These are phyloP conservation scores for Pythium aquatile DNA, from an alignment of 352 stramenopile species.

Conservation along the genomic window DNA sequence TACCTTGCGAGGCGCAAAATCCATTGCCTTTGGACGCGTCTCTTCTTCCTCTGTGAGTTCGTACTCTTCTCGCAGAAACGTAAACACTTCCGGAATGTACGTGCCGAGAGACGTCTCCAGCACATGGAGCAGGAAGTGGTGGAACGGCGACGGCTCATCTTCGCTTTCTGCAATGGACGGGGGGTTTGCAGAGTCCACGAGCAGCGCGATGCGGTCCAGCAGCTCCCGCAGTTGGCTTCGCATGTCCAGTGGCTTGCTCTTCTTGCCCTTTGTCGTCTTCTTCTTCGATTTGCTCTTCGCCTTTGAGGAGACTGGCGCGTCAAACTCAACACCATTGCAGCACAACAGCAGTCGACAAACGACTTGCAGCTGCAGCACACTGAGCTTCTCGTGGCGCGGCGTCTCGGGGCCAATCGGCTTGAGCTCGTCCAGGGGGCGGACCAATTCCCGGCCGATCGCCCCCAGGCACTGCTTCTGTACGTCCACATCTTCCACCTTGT, in stretches of 20 bases:
- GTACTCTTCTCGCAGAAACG: constrained; percentile 47
- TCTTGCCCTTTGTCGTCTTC: constrained; percentile 37
- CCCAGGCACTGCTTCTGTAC: constrained; percentile 16
- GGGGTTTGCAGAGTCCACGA: constrained; percentile 69
- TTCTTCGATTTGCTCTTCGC: constrained; percentile 21
- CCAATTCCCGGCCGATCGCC: constrained; percentile 18
- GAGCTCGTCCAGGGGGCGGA: constrained; percentile 16
- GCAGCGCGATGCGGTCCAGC: constrained; percentile 69
- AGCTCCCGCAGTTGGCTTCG: constrained; percentile 56
- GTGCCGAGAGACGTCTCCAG: constrained; percentile 42
- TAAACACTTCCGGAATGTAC: constrained; percentile 47
- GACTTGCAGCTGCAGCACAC: constrained; percentile 63
- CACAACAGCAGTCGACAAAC: constrained; percentile 54
- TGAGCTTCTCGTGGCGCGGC: constrained; percentile 41
- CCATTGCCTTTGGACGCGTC: background rate
- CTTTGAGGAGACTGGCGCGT: background rate
- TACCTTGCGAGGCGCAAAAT: constrained; percentile 4
- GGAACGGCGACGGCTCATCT: constrained; percentile 66
- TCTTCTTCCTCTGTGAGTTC: constrained; percentile 54
- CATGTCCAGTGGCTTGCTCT: constrained; percentile 27
- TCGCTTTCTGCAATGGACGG: constrained; percentile 61
- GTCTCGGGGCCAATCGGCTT: constrained; percentile 20
- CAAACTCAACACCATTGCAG: constrained; percentile 21
- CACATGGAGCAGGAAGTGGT: constrained; percentile 57
- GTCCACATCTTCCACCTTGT: background rate